Evolutionary conservation across 768 basidiomycete genomes (phyloP), one percentile per base, ranked within the genome.

Genomic region (Leucocoprinus leucothites): DNA sequence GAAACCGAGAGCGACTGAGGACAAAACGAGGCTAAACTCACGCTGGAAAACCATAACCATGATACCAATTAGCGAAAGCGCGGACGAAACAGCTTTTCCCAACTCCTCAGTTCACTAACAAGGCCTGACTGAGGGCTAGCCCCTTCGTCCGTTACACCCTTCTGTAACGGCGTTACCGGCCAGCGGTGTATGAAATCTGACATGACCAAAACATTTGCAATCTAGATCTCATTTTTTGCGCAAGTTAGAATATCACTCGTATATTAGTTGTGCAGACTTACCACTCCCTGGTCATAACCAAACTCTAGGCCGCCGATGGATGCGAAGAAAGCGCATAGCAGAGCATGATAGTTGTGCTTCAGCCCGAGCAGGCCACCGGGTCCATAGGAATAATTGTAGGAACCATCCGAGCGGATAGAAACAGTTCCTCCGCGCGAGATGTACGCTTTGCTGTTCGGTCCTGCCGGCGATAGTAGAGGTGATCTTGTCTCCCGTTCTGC

Each of bases 181-280:
- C 87, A 93, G 7, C 82, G 76, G 47, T 69, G 60, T 24, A 81
- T 60, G 60, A 93, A 93, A 61, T 90, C 86, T 38, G 75, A 71
- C 90, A 92, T 92, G 11, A 92, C 88, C 11, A 93, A 76, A 13
- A 93, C 84, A 65, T 92, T 93, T 2, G 91, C 87, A 59, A 93
- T 90, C 78, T 80, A 31, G 5, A 36, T 13, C 44, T 49, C 45
- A 24, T 36, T 31, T 25, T 14, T 22, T 47, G 47, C 22, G 48
- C 31, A 26, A 22, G 36, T 19, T 6, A 38, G 18, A 9, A 19
- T 22, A 16, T 34, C 5, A 22, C 18, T 35, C 19, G 8, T 26
- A 1, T 5, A 24, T 24, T 41, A 24, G 35, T 9, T 26, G 5
- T 31, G 31, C 31, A 18, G 0, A 68, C 73, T 43, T 60, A 78